phyloP scores from a whole-genome alignment of 2,329 filamentous ascomycete genomes.

The Coniochaeta prunicola region DNA sequence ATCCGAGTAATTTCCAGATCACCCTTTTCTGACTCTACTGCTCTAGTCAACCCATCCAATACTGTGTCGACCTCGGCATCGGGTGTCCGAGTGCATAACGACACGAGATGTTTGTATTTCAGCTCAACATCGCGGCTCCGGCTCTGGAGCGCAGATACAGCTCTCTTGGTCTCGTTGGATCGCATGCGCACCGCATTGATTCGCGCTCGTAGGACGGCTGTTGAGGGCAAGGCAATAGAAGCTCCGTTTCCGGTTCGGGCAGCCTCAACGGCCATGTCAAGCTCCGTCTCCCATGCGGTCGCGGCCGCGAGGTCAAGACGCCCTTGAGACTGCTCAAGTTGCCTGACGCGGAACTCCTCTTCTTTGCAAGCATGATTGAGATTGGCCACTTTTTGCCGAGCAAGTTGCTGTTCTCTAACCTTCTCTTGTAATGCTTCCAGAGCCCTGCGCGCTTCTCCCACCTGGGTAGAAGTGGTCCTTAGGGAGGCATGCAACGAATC shows the following conservation, averaged over 20 bases:
- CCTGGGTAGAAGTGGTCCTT: conserved; percentile 69
- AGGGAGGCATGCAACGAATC: conserved; percentile 77
- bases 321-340: conserved; percentile 36
- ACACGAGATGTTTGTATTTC: conserved; percentile 83
- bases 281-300: conserved; percentile 48
- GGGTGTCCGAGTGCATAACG: conserved; percentile 73
- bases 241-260: conserved; percentile 23
- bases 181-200: conserved; percentile 64
- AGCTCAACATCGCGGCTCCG: conserved; percentile 78
- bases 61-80: conserved; percentile 75
- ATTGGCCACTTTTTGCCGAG: conserved; percentile 68
- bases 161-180: conserved; percentile 58
- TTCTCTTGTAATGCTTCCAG: conserved; percentile 65
- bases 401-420: conserved; percentile 56
- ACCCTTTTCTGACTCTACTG: conserved; percentile 79
- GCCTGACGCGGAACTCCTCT: conserved; percentile 49
- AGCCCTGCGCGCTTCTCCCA: conserved; percentile 68
- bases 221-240: conserved; percentile 42
- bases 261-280: conserved; percentile 37
- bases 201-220: conserved; percentile 56
- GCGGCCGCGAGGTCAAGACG: conserved; percentile 36
- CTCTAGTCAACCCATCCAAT: conserved; percentile 71
- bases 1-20: conserved; percentile 72
- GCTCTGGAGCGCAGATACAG: conserved; percentile 65
- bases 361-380: conserved; percentile 67